Percentiles rank a stretch among this genome's conserved stretches.
Evolutionary conservation across 2,329 filamentous ascomycete species (phyloP).

Genomic region (Ascochyta lentis): DNA sequence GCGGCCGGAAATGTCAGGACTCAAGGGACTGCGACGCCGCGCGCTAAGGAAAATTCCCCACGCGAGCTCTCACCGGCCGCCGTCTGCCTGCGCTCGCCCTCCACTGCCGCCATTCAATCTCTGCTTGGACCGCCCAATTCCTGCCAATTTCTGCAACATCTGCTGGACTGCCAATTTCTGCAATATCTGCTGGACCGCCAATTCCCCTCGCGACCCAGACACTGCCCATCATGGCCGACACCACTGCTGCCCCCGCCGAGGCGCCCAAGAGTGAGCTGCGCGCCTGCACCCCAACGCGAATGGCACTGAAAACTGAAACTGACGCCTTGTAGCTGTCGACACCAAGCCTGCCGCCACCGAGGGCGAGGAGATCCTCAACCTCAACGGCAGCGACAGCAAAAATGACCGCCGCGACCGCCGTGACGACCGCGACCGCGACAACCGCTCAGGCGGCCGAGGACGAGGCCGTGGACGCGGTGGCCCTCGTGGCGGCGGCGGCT

Average conservation of each 20-base stretch:
- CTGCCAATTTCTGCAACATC: no score
- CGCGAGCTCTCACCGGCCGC: not conserved
- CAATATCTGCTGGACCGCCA: no score
- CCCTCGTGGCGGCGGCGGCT: constrained; percentile 22
- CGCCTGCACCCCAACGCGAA: not conserved
- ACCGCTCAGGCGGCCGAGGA: constrained; percentile 5
- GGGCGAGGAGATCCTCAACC: constrained; percentile 27
- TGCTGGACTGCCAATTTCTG: no score
- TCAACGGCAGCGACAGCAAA: constrained; percentile 27
- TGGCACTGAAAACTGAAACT: not conserved
- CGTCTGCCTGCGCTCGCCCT: not conserved
- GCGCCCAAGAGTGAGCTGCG: constrained; percentile 21
- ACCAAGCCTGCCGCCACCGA: constrained; percentile 9
- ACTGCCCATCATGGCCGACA: constrained; percentile 30
- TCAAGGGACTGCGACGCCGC: no score
- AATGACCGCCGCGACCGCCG: constrained; percentile 19
- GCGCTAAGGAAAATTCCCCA: constrained; percentile 1
- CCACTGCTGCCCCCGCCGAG: constrained; percentile 25
- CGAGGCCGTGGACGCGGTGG: constrained; percentile 23
- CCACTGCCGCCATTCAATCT: no score
- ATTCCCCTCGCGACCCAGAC: not conserved
- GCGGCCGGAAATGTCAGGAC: no score
- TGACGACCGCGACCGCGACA: constrained; percentile 7
- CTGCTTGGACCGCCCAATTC: no score
- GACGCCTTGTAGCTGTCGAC: not conserved